Percentiles rank a stretch among this genome's conserved stretches.
phyloP scores from a whole-genome alignment of 306 rosid genomes.

The Inga laurina region DNA sequence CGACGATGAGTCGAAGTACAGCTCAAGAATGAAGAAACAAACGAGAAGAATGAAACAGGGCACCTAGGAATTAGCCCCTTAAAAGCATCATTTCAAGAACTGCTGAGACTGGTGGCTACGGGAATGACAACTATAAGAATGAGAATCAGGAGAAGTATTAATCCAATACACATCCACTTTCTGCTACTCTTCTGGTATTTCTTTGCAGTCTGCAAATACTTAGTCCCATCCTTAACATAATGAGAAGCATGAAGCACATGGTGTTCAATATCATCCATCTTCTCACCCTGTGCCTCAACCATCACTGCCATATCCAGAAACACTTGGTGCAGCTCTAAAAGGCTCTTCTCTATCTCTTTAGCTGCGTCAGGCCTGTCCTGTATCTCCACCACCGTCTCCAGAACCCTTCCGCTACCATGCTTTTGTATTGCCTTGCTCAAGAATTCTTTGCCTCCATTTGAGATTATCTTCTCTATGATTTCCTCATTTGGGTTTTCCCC shows the following conservation, averaged over 20 bases:
- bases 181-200: constrained; percentile 57
- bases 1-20: background rate
- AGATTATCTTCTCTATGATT: constrained; percentile 68
- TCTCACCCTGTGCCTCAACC: constrained; percentile 47
- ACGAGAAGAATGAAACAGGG: background rate
- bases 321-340: constrained; percentile 82
- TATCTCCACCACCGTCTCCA: constrained; percentile 83
- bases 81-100: constrained; percentile 39
- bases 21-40: background rate
- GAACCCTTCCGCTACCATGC: constrained; percentile 81
- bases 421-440: constrained; percentile 58
- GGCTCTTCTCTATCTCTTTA: constrained; percentile 70
- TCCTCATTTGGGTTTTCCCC: constrained; percentile 79
- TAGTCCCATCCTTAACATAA: constrained; percentile 76
- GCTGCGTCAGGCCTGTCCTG: constrained; percentile 82
- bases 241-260: constrained; percentile 74
- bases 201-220: constrained; percentile 57
- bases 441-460: constrained; percentile 43
- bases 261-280: constrained; percentile 90
- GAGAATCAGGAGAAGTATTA: too few species aligned
- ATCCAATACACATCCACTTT: constrained; percentile 41
- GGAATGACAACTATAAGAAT: constrained; percentile 33
- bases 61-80: background rate
- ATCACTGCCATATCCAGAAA: constrained; percentile 90
- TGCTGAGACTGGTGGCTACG: constrained; percentile 51